Conservation (phyloP, 495 filamentous ascomycete genomes). For the Penicillium cosmopolitanum region DNA sequence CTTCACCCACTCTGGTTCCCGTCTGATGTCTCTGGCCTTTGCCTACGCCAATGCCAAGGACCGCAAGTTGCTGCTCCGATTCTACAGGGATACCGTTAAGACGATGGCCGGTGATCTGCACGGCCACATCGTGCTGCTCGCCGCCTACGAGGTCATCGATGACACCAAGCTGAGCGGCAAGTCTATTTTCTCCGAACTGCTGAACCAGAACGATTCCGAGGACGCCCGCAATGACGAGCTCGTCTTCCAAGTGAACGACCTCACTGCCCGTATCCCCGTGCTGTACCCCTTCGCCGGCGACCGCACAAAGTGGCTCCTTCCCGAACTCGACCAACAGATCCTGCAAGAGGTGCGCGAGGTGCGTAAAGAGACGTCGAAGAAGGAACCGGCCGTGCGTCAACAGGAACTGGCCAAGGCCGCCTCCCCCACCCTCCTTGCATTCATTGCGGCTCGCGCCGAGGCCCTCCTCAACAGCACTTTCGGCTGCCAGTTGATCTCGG, state of each 20-base stretch:
- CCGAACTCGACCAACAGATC: slow-evolving; percentile 62
- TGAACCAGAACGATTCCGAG: slow-evolving; percentile 65
- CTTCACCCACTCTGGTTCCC: slow-evolving; percentile 87
- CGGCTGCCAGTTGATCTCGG: slow-evolving; percentile 82
- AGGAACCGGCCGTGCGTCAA: slow-evolving; percentile 74
- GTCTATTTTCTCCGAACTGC: slow-evolving; percentile 78
- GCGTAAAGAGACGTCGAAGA: slow-evolving; percentile 83
- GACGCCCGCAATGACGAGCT: slow-evolving; percentile 64
- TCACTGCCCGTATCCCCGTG: slow-evolving; percentile 74
- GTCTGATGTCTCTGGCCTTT: slow-evolving; percentile 77
- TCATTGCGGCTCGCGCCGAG: slow-evolving; percentile 68
- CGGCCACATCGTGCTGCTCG: slow-evolving; percentile 79
- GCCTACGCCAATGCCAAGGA: slow-evolving; percentile 90
- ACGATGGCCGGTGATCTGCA: slow-evolving; percentile 77
- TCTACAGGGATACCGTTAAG: slow-evolving; percentile 83
- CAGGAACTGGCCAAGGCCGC: slow-evolving; percentile 70
- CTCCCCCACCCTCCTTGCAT: slow-evolving; percentile 64
- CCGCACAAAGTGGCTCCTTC: slow-evolving; percentile 69
- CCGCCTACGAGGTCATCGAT: slow-evolving; percentile 88
- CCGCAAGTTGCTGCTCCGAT: slow-evolving; percentile 82
- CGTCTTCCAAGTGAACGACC: slow-evolving; percentile 63
- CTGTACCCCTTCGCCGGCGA: slow-evolving; percentile 82
- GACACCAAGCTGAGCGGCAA: slow-evolving; percentile 90
- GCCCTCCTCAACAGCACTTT: slow-evolving; percentile 73
- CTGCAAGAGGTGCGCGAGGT: slow-evolving; percentile 75